Evolutionary conservation across 306 rosid genomes (phyloP).

Genomic region (Vachellia collinsii): DNA sequence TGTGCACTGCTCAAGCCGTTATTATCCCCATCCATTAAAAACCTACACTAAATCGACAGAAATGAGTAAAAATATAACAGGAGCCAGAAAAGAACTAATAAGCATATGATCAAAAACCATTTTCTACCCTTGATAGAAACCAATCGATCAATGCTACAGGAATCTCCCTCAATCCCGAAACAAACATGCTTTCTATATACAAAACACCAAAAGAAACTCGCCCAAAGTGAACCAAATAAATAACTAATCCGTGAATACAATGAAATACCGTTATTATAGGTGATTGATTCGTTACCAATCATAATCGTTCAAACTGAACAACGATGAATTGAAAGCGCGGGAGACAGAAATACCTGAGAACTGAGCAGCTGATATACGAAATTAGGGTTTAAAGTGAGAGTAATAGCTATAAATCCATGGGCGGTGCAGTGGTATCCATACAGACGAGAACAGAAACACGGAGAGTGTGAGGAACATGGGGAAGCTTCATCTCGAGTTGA

Average conservation of each 20-base stretch:
- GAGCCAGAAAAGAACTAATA: neutral
- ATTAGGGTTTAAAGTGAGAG: slow-evolving; percentile 36
- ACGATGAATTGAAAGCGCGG: slow-evolving; percentile 6
- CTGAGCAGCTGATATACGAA: slow-evolving; percentile 8
- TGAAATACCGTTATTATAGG: neutral
- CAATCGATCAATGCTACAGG: neutral
- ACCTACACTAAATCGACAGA: slow-evolving; percentile 41
- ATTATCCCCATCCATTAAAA: slow-evolving; percentile 52
- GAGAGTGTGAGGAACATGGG: neutral
- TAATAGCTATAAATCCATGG: slow-evolving; percentile 1
- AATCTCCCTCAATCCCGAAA: neutral
- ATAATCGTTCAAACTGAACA: slow-evolving; percentile 1
- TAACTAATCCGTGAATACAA: neutral
- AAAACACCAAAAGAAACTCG: neutral
- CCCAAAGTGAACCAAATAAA: slow-evolving; percentile 2
- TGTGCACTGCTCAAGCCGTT: slow-evolving; percentile 37
- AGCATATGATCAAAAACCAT: neutral
- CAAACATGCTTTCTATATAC: neutral
- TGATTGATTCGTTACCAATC: neutral
- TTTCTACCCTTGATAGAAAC: neutral
- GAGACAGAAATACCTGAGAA: slow-evolving; percentile 26
- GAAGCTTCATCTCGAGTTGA: neutral
- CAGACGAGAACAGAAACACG: neutral
- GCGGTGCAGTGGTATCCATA: neutral
- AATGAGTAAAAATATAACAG: slow-evolving; percentile 11